phyloP scores from a whole-genome alignment of 768 basidiomycete species.

The Lentinula sp. region DNA sequence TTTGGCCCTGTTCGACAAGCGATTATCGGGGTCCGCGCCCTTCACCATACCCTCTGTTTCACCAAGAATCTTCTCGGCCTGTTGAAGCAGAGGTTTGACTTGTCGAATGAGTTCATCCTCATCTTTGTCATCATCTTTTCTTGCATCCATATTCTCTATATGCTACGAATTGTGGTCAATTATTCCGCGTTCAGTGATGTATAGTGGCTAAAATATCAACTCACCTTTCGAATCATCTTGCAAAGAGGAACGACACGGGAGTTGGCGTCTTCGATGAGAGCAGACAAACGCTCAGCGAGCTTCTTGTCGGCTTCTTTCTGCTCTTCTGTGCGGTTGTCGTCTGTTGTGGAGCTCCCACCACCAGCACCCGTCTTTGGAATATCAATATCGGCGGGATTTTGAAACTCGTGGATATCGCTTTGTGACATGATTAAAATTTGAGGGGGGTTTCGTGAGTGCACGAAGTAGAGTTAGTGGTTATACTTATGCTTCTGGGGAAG shows the following conservation, averaged over 20 bases:
- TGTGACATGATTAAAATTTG: not conserved
- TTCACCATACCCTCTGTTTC: constrained; percentile 30
- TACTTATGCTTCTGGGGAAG: not conserved
- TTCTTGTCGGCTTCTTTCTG: constrained; percentile 18
- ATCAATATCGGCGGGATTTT: not conserved
- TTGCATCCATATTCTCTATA: constrained; percentile 26
- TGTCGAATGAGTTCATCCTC: constrained; percentile 27
- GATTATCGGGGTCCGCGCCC: constrained; percentile 31
- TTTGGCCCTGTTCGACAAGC: constrained; percentile 27
- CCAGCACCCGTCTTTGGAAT: constrained; percentile 1
- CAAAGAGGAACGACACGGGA: constrained; percentile 23
- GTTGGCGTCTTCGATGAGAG: constrained; percentile 29
- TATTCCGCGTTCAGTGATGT: not conserved
- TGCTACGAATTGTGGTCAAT: constrained; percentile 14
- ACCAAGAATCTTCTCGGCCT: constrained; percentile 29
- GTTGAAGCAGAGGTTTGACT: constrained; percentile 29
- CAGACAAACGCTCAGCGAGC: constrained; percentile 28
- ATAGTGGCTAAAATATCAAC: constrained; percentile 7
- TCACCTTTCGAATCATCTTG: constrained; percentile 31
- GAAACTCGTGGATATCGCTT: constrained; percentile 1
- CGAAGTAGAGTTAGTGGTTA: not conserved
- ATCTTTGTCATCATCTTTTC: constrained; percentile 30
- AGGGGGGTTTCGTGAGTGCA: not conserved
- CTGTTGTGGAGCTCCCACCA: not conserved
- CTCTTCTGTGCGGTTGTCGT: constrained; percentile 16